Evolutionary conservation across 352 stramenopile genomes (phyloP).

Genomic region (Peronospora belbahrii): DNA sequence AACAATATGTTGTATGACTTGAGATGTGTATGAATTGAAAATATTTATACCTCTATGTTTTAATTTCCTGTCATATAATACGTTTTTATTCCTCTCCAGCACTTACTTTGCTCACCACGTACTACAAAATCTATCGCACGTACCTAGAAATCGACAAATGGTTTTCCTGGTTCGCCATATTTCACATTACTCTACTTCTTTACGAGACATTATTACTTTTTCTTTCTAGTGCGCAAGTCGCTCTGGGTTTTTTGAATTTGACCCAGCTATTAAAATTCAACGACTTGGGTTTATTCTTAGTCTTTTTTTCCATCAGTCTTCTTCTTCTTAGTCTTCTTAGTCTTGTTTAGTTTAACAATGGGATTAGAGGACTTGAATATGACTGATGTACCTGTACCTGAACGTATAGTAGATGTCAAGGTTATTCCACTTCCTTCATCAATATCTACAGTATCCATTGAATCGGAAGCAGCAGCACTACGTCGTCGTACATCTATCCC

Average conservation of each 20-base stretch:
- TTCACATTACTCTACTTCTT: conserved; percentile 7
- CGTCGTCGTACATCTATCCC: conserved; percentile 61
- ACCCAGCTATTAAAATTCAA: too few species aligned
- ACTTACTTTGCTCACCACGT: conserved; percentile 13
- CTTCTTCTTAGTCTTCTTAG: too few species aligned
- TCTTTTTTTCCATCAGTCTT: too few species aligned
- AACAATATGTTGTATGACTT: neutral
- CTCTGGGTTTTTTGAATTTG: too few species aligned
- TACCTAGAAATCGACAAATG: conserved; percentile 5
- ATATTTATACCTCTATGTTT: neutral
- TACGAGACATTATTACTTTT: conserved; percentile 17
- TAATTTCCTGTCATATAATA: neutral
- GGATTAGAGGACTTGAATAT: conserved; percentile 23
- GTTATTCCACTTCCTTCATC: neutral
- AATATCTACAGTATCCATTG: conserved; percentile 5
- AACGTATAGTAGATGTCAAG: conserved; percentile 17
- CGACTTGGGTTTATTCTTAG: neutral
- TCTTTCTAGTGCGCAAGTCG: conserved; percentile 2
- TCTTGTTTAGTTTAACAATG: too few species aligned
- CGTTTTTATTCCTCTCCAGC: neutral
- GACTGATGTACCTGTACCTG: neutral
- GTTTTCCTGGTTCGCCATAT: conserved; percentile 11
- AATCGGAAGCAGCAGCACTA: conserved; percentile 22
- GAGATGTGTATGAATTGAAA: neutral
- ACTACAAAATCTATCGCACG: conserved; percentile 8